These are phyloP conservation scores for Flaveria sonorensis DNA, from an alignment of 129 eudicot genomes.

Conservation along the genomic window DNA sequence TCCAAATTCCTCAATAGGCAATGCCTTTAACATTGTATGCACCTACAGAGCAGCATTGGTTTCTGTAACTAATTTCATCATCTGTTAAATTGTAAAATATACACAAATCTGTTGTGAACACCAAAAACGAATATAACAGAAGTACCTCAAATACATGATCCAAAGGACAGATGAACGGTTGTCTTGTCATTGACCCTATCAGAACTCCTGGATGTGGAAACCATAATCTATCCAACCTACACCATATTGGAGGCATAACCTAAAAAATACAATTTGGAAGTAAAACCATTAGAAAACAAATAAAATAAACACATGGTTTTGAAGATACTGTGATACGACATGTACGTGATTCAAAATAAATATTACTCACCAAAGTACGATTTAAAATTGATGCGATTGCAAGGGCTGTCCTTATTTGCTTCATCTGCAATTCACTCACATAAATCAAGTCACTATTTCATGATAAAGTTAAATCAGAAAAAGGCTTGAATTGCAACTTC, in stretches of 20 bases:
- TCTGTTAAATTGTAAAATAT: background rate
- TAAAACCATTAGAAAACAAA: background rate
- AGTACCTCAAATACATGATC: constrained; percentile 96
- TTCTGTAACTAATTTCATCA: background rate
- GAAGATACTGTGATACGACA: background rate
- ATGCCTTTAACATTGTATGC: constrained; percentile 66
- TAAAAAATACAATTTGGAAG: constrained; percentile 30
- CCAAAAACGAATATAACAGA: background rate
- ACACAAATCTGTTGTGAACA: background rate
- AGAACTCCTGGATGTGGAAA: constrained; percentile 93
- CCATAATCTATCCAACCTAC: constrained; percentile 99
- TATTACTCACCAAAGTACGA: constrained; percentile 82
- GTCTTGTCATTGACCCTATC: constrained; percentile 79
- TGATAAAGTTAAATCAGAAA: background rate
- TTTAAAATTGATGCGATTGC: constrained; percentile 75
- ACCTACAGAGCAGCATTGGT: constrained; percentile 49
- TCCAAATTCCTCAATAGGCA: constrained; percentile 78
- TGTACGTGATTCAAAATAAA: constrained; percentile 17
- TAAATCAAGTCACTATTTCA: constrained; percentile 21
- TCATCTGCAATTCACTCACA: constrained; percentile 50
- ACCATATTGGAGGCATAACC: constrained; percentile 99
- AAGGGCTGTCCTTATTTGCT: constrained; percentile 92
- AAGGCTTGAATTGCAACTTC: background rate
- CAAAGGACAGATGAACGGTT: constrained; percentile 86
- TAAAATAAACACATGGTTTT: background rate